Evolutionary conservation across 1,139 yeast species (phyloP), one percentile per base, ranked within the genome.

Genomic region (Taphrina wiesneri): DNA sequence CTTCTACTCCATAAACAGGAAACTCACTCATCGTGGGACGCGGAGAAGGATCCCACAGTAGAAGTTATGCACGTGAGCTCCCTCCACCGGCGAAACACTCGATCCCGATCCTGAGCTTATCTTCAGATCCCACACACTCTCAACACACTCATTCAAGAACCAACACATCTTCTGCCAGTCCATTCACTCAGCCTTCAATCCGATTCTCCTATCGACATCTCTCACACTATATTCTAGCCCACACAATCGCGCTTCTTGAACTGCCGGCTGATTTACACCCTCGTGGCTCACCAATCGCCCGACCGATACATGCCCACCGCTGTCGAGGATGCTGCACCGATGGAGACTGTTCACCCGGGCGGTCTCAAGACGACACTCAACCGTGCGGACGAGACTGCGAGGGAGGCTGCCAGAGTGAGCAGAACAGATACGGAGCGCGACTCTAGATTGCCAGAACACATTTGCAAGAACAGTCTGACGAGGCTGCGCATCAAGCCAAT

Each of bases 301-400:
- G 39, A 13, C 49, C 49, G n/a, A 7, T n/a, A 30, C 21, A 54
- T 54, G 59, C 59, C 59, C 11, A 54, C 59, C 23, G 59, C 59
- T 9, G 59, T 54, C 32, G 59, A 54, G 34, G 59, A 54, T 17
- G 59, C 49, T 7, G 56, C 41, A 19, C 28, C 45, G 56, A 54
- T 54, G 13, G 49, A 54, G 26, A 28, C 49, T 23, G 26, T 25
- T 13, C 59, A 54, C 23, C 34, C 59, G n/a, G 26, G 23, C 17
- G 47, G 59, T 15, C 32, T 36, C 46, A 54, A 54, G 26, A 21
- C 59, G 32, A 39, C 59, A 25, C 23, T 54, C 46, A 26, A n/a
- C 25, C 32, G 47, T 19, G 59, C 59, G 7, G 59, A 54, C 17
- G 59, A 54, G 23, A 25, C 46, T 9, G 21, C 46, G 32, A 17